Base-by-base conservation (phyloP, 805 yeast species). In the Komagataella phaffii region DNA sequence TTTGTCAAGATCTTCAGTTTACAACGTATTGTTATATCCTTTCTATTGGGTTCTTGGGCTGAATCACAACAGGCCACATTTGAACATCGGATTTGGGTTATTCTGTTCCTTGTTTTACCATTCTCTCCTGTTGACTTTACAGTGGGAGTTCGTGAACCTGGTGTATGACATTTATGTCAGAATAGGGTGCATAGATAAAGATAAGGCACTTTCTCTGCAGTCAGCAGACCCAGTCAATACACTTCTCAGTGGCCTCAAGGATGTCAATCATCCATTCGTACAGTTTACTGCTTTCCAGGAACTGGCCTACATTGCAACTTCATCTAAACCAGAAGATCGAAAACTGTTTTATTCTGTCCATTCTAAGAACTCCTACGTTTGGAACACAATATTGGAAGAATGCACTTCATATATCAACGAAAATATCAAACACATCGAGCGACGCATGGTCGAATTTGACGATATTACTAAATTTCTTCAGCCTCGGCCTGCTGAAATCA, bases 201-300 rank as follows among this genome's bases (percentile, higher is more conserved):
- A 77, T 17, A 77, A 76, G 53, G 78, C 87, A 17, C 71, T 85
- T 7, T 76, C 83, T 47, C 64, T 77, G 10, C 74, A 78, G 24
- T 74, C 84, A 14, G 67, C 81, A 0, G 80, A 78, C 50, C 89
- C 88, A 6, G 68, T 81, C 49, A 77, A 75, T 50, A 81, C 89
- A 1, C 65, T 85, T 44, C 62, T 85, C 10, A 72, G 81, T 3
- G 91, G 91, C 0, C 69, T 85, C 54, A 73, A 74, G 50, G 81
- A 81, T 43, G 62, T 65, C 30, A 72, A 71, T 50, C 56, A 65
- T 47, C 71, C 69, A 8, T 70, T 78, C 51, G 76, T 77, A 1
- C 75, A 80, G 53, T 61, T 80, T 53, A 80, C 88, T 1, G 89
- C 91, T 2, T 84, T 79, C 65, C 91, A 85, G 64, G 93, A 85